Base-by-base conservation (phyloP, 2,329 filamentous ascomycete species). In the Neopestalotiopsis sp. region DNA sequence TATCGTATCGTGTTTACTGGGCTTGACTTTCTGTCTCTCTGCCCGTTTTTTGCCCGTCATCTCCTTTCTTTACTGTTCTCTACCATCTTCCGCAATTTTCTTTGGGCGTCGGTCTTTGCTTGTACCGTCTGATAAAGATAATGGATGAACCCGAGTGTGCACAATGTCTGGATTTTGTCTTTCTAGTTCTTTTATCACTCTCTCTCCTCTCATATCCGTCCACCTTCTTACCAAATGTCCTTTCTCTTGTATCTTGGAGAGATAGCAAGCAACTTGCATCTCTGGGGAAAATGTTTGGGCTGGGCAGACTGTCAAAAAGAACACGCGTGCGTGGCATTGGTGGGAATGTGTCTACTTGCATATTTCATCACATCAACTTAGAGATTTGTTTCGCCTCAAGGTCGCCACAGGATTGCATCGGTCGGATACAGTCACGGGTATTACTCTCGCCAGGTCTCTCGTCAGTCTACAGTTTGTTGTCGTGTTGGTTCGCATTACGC, bases 91-190 rank as follows among this genome's bases (percentile, higher is more conserved):
- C 30, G 14, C 10, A 6, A 28, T 9, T 12, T 30, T 62, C 14
- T 57, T 49, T 13, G 61, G 34, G 20, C 10, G 30, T 14, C 34
- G 34, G 61, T 38, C 20, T 38, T 24, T 45, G 45, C 32, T n/a
- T 57, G 28, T 17, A 57, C 45, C 7, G 12, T 24, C 3, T 57
- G 63, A 30, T 13, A n/a, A 38, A 56, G 49, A 49, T 61, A 67
- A 49, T 67, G 57, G 65, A 38, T 62, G 61, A 61, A 56, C 49
- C 42, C 20, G 49, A 67, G 65, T 24, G 65, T 61, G 65, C 57
- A 67, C 61, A 45, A 12, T 67, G 65, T 65, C 20, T 28, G 40
- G 49, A 28, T 28, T 3, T 28, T 28, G 24, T 53, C 32, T 63
- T 63, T 45, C 49, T 45, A 10, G 10, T 34, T n/a, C 2, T n/a